Evolutionary conservation across 805 yeast species (phyloP).

Genomic region (Saturnispora quitensis): DNA sequence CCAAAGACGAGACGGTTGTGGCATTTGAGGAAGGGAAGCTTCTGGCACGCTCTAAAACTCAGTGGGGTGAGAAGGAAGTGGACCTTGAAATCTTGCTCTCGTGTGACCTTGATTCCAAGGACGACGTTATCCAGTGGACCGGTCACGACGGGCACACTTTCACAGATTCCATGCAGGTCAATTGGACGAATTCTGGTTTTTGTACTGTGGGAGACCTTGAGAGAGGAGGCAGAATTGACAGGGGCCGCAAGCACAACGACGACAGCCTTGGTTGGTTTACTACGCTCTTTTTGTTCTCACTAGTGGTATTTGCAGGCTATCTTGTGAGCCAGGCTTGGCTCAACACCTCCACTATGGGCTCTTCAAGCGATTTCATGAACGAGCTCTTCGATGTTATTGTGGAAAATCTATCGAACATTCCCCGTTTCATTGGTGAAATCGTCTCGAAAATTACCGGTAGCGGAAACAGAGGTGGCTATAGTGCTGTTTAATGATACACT

Average conservation of each 20-base stretch:
- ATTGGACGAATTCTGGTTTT: slow-evolving; percentile 18
- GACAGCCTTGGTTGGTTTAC: slow-evolving; percentile 73
- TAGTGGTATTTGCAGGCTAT: slow-evolving; percentile 61
- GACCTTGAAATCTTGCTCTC: slow-evolving; percentile 39
- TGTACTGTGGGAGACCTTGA: slow-evolving; percentile 5
- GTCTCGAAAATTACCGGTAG: slow-evolving; percentile 57
- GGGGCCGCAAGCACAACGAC: slow-evolving; percentile 22
- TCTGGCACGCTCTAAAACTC: slow-evolving; percentile 32
- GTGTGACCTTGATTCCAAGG: slow-evolving; percentile 19
- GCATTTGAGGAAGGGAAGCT: slow-evolving; percentile 28
- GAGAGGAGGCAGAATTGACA: slow-evolving; percentile 16
- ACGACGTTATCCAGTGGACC: slow-evolving; percentile 11
- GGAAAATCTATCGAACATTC: slow-evolving; percentile 50
- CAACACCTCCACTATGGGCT: slow-evolving; percentile 56
- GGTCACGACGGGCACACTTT: slow-evolving; percentile 3
- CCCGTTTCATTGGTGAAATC: slow-evolving; percentile 60
- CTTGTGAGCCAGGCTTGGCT: slow-evolving; percentile 69
- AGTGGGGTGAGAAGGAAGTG: slow-evolving; percentile 62
- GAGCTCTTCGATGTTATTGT: slow-evolving; percentile 64
- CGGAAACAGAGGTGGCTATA: slow-evolving; percentile 74
- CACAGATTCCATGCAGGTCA: not conserved
- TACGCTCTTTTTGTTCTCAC: slow-evolving; percentile 69
- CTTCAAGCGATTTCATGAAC: slow-evolving; percentile 56
- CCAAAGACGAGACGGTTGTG: slow-evolving; percentile 29
- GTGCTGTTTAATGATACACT: slow-evolving; percentile 57